Base-by-base conservation (phyloP, 345 rosid species). In the Pelargonium nanum region DNA sequence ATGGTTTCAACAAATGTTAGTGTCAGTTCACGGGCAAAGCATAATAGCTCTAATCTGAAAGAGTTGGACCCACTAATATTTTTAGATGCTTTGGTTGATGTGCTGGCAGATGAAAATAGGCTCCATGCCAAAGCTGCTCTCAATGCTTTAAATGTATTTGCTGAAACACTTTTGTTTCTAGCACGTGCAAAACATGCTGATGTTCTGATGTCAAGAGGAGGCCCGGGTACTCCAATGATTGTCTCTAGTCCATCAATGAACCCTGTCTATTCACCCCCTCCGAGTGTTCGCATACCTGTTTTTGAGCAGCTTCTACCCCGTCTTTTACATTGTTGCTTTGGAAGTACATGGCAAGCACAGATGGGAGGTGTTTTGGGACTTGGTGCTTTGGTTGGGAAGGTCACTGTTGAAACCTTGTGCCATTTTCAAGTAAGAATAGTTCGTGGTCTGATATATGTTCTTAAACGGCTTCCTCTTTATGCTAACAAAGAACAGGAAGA, bases 351-450 rank as follows among this genome's bases (percentile, higher is more conserved):
- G 99, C 96, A 93, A 77, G 88, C 96, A 34, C 99, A 93, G 70
- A 87, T 93, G 86, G 99, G 99, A 64, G 99, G 97, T 68, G 99
- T 93, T 72, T 87, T 90, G 95, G 97, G 99, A 34, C 85, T 93
- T 61, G 94, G 95, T 69, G 96, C 96, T 62, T 71, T 93, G 73
- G 95, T 93, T 53, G 99, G 99, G 56, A 93, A 90, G 85, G 96
- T 90, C 60, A 89, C 96, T 72, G 99, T 93, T 65, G 99, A 93
- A 74, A 84, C 86, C 50, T 65, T 93, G 65, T 90, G 96, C 72
- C 74, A 65, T 78, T 90, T 93, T 75, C 97, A 93, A 82, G 97
- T 87, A 28, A 85, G 72, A 69, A 81, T 90, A 71, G 97, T 85
- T 24, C 85, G 85, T 53, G 95, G 95, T 62, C 77, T 93, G 67